These are phyloP conservation scores for Heterobasidion occidentale DNA, from an alignment of 1,284 basidiomycete genomes.

Conservation along the genomic window DNA sequence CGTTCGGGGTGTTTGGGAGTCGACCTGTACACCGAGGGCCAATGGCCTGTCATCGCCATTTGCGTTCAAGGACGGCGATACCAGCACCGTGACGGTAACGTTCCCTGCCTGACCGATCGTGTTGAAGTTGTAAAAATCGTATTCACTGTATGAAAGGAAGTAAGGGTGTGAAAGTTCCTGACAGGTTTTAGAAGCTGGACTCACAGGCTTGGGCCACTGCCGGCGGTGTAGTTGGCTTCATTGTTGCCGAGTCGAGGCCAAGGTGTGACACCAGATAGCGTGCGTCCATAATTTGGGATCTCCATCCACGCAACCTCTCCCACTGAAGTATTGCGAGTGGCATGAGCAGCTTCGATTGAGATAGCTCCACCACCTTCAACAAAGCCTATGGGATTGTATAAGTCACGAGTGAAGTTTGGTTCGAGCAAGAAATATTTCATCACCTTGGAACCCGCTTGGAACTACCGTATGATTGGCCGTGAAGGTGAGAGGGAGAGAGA, in stretches of 20 bases:
- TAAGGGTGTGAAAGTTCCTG: background rate
- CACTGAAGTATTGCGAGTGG: conserved; percentile 42
- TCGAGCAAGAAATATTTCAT: background rate
- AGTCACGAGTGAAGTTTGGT: background rate
- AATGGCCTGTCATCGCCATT: conserved; percentile 45
- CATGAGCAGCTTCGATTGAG: conserved; percentile 58
- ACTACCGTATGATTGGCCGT: conserved; percentile 30
- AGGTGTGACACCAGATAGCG: conserved; percentile 52
- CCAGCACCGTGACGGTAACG: conserved; percentile 36
- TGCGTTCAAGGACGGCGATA: conserved; percentile 58
- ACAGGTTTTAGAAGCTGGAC: conserved; percentile 13
- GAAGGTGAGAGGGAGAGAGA: conserved; percentile 31
- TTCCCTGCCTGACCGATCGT: conserved; percentile 33
- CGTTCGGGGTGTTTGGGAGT: conserved; percentile 33
- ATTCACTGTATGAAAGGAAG: conserved; percentile 31
- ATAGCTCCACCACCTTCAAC: conserved; percentile 57
- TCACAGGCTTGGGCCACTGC: conserved; percentile 52
- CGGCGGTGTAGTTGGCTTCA: conserved; percentile 49
- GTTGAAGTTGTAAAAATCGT: conserved; percentile 62
- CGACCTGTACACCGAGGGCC: conserved; percentile 49
- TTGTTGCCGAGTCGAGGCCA: conserved; percentile 45
- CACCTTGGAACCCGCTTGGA: conserved; percentile 41
- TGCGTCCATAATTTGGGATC: conserved; percentile 50
- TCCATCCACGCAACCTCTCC: conserved; percentile 48
- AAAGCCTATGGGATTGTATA: conserved; percentile 34